These are phyloP conservation scores for Cutaneotrichosporon cavernicola DNA, from an alignment of 1,284 basidiomycete species.

Conservation along the genomic window DNA sequence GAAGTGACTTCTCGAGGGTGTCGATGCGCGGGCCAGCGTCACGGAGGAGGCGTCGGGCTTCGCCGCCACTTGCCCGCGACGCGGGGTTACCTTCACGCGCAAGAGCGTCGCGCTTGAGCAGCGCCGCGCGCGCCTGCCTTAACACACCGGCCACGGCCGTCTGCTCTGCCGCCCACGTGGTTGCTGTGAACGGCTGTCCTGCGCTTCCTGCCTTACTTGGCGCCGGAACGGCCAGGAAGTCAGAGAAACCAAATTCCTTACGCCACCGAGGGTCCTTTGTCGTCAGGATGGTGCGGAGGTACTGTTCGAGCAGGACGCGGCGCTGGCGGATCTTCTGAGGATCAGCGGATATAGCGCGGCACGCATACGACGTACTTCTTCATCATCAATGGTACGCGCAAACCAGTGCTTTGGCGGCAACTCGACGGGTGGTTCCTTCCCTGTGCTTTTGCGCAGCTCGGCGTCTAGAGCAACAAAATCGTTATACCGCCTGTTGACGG, in stretches of 20 bases:
- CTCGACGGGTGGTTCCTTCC: conserved; percentile 67
- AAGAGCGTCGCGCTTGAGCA: conserved; percentile 81
- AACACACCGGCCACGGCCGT: conserved; percentile 69
- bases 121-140: conserved; percentile 74
- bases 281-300: conserved; percentile 78
- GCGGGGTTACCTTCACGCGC: conserved; percentile 69
- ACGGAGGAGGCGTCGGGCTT: conserved; percentile 78
- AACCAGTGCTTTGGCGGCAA: conserved; percentile 79
- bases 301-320: conserved; percentile 71
- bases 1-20: conserved; percentile 67
- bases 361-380: conserved; percentile 39
- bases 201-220: conserved; percentile 15
- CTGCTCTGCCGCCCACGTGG: conserved; percentile 82
- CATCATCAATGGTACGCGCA: conserved; percentile 45
- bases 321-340: conserved; percentile 67
- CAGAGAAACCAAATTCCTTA: conserved; percentile 71
- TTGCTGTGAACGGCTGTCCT: conserved; percentile 60
- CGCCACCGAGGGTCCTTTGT: conserved; percentile 80
- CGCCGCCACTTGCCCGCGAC: conserved; percentile 75
- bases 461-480: conserved; percentile 85
- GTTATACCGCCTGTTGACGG: conserved; percentile 88
- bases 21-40: conserved; percentile 68
- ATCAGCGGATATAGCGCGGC: conserved; percentile 11
- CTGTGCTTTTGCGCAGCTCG: conserved; percentile 70
- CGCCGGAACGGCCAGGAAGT: conserved; percentile 77